phyloP scores from a whole-genome alignment of 306 rosid species.

The Rosa rugosa region DNA sequence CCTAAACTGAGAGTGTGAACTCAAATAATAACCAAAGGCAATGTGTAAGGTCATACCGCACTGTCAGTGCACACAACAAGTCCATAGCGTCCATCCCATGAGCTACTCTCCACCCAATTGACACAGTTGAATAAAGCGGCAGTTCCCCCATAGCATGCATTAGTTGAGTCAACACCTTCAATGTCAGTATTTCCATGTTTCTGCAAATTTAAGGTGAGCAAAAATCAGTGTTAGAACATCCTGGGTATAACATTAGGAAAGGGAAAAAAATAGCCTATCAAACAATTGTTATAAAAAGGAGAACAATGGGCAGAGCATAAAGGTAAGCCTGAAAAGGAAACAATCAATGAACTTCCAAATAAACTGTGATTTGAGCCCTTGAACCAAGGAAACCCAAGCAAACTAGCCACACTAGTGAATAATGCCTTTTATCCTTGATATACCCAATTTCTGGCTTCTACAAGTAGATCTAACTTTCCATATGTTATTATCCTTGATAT shows the following conservation, averaged over 20 bases:
- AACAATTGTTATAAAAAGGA: not conserved
- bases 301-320: not conserved
- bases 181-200: slow-evolving; percentile 84
- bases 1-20: not conserved
- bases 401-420: not conserved
- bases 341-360: not conserved
- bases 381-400: not conserved
- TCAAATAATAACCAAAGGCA: slow-evolving; percentile 19
- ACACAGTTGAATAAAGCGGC: slow-evolving; percentile 97
- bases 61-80: slow-evolving; percentile 98
- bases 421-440: not conserved
- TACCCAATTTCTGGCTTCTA: not conserved
- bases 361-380: not conserved
- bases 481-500: too few species aligned
- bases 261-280: not conserved
- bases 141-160: slow-evolving; percentile 99
- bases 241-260: not conserved
- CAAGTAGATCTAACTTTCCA: not conserved
- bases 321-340: not conserved
- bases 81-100: slow-evolving; percentile 99
- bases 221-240: slow-evolving; percentile 1
- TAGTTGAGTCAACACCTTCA: slow-evolving; percentile 93
- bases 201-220: slow-evolving; percentile 50
- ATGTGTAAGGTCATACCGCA: slow-evolving; percentile 58
- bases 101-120: slow-evolving; percentile 97